Base-by-base conservation (phyloP, 1,139 yeast genomes). In the Pichia sp. region DNA sequence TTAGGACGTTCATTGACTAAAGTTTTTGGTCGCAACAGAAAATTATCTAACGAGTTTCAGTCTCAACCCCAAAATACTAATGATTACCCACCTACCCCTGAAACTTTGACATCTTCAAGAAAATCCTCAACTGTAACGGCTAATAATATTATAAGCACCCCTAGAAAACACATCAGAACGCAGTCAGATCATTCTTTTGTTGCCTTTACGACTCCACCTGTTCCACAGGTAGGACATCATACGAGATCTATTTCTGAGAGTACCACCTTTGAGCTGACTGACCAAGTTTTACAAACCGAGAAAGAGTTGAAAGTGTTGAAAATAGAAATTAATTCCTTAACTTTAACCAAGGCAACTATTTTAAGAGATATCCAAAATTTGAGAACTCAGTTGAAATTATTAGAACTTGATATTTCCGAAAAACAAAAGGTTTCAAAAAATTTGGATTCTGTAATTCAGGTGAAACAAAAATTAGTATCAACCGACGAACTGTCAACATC, bases 241-340 rank as follows among this genome's bases (percentile, higher is more conserved):
- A 30, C 39, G 3, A 52, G 62, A 41, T 55, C 64, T 1, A 49
- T 51, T 7, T 57, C 62, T 6, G 63, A 56, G 29, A 33, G 40
- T 12, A 41, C 42, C 4, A 44, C 42, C 9, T 36, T 39, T 43
- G 48, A 40, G 29, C 4, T 30, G 5, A 29, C 42, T 10, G 40
- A 46, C 9, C 49, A 49, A 29, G 37, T 50, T 3, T 40, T 45
- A 6, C 48, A 50, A 9, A 43, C 53, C 12, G 69, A 66, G 33
- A 59, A 64, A 37, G 77, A 74, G 36, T 51, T 72, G 46, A 62
- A 65, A 39, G 51, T 62, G 4, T 46, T 76, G 31, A 66, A 65
- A 51, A 54, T 60, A 22, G 83, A 78, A 48, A 60, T 78, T 12
- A 59, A 63, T 28, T 69, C 70, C 23, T 59, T 77, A 44, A 68